phyloP scores from a whole-genome alignment of 305 asterid genomes.

The Fraxinus baroniana region DNA sequence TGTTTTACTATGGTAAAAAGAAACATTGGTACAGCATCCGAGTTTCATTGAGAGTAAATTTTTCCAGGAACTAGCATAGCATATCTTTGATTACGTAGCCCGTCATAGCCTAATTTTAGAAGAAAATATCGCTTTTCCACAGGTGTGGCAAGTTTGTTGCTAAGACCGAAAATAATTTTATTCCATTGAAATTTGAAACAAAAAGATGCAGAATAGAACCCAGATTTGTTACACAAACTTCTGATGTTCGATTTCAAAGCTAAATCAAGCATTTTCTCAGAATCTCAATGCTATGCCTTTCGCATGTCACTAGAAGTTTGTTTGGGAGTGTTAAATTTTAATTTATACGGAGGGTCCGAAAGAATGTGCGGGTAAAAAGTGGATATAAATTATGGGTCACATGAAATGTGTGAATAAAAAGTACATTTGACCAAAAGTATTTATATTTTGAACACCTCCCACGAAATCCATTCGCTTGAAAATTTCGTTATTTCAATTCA shows the following conservation, averaged over 20 bases:
- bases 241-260: background rate
- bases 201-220: background rate
- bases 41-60: background rate
- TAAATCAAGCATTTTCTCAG: background rate
- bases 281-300: background rate
- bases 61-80: background rate
- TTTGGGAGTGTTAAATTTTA: background rate
- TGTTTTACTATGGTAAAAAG: background rate
- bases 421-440: background rate
- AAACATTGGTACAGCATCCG: background rate
- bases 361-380: background rate
- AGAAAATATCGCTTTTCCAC: background rate
- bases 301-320: background rate
- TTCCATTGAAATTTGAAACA: background rate
- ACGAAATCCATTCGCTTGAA: background rate
- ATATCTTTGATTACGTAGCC: background rate
- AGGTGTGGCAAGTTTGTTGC: background rate
- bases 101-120: background rate
- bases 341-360: background rate
- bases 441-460: background rate
- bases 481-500: background rate
- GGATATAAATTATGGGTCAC: background rate
- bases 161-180: background rate
- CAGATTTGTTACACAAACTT: background rate
- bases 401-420: background rate